Percentiles rank a stretch among this genome's conserved stretches.
These are phyloP conservation scores for Kingdonia uniflora DNA, from an alignment of 164 flowering plant species.

Conservation along the genomic window DNA sequence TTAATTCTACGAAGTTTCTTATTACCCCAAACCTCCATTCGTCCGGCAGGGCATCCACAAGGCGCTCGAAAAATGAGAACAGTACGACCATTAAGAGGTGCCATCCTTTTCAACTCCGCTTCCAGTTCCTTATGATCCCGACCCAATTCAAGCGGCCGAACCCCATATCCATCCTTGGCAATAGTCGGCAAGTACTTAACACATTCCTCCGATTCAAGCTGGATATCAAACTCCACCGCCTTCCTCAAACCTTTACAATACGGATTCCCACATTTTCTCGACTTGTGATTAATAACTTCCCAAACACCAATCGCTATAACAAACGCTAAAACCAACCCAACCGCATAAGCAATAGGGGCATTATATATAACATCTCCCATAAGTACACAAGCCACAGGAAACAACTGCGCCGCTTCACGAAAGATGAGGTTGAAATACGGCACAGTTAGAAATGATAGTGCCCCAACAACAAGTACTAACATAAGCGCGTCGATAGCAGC, in stretches of 20 bases:
- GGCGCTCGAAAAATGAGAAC: slow-evolving; percentile 50
- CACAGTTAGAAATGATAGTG: slow-evolving; percentile 23
- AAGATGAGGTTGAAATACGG: slow-evolving; percentile 32
- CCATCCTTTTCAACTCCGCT: slow-evolving; percentile 52
- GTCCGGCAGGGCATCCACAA: slow-evolving; percentile 49
- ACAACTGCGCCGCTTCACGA: slow-evolving; percentile 21
- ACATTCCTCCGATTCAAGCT: slow-evolving; percentile 54
- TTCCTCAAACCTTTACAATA: slow-evolving; percentile 45
- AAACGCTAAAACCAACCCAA: slow-evolving; percentile 21
- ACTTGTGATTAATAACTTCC: slow-evolving; percentile 25
- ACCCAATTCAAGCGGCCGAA: slow-evolving; percentile 29
- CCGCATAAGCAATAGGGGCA: slow-evolving; percentile 26
- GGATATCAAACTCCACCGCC: slow-evolving; percentile 53
- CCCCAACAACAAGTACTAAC: slow-evolving; percentile 26
- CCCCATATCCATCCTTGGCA: slow-evolving; percentile 18
- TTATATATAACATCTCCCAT: slow-evolving; percentile 19
- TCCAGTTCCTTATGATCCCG: slow-evolving; percentile 47
- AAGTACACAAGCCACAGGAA: slow-evolving; percentile 17
- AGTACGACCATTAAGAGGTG: slow-evolving; percentile 51
- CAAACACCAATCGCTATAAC: slow-evolving; percentile 20
- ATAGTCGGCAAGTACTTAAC: slow-evolving; percentile 30
- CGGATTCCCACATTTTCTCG: slow-evolving; percentile 46
- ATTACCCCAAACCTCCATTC: slow-evolving; percentile 63
- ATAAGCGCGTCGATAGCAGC: slow-evolving; percentile 33
- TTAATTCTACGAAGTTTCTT: slow-evolving; percentile 39